Percentiles rank a stretch among this genome's conserved stretches.
Conservation (phyloP, 176 grass and related monocot species). For the Aechmea fasciata region DNA sequence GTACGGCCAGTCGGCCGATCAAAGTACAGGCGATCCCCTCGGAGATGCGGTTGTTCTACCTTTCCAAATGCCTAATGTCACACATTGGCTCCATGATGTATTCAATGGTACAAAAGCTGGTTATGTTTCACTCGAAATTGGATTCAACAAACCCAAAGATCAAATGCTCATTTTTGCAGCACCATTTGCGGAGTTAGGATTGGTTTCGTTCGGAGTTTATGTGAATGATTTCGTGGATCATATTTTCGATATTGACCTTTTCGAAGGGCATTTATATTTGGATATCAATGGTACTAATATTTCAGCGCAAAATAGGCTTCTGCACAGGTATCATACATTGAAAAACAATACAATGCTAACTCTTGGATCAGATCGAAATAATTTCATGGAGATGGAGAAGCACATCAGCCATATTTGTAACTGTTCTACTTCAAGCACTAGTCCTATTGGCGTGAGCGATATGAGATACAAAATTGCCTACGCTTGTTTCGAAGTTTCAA, state of each 20-base stretch:
- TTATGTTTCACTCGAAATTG: slow-evolving; percentile 9
- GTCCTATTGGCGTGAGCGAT: neutral
- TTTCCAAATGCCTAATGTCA: neutral
- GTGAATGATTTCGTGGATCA: neutral
- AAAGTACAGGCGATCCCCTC: neutral
- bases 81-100: slow-evolving; percentile 2
- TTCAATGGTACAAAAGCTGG: neutral
- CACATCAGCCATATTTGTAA: neutral
- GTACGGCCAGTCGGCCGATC: neutral
- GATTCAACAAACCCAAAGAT: neutral
- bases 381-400: neutral
- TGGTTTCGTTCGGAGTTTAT: neutral
- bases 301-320: neutral
- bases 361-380: neutral
- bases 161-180: slow-evolving; percentile 5
- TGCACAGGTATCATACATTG: neutral
- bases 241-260: neutral
- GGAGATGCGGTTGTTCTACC: neutral
- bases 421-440: neutral
- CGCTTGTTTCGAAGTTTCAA: neutral
- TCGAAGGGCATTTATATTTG: neutral
- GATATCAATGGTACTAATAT: neutral
- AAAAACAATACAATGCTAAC: neutral
- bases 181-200: neutral
- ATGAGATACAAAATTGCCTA: neutral